Percentiles rank a stretch among this genome's conserved stretches.
These are phyloP conservation scores for Pseudopyricularia javanii DNA, from an alignment of 2,329 filamentous ascomycete genomes.

Conservation along the genomic window DNA sequence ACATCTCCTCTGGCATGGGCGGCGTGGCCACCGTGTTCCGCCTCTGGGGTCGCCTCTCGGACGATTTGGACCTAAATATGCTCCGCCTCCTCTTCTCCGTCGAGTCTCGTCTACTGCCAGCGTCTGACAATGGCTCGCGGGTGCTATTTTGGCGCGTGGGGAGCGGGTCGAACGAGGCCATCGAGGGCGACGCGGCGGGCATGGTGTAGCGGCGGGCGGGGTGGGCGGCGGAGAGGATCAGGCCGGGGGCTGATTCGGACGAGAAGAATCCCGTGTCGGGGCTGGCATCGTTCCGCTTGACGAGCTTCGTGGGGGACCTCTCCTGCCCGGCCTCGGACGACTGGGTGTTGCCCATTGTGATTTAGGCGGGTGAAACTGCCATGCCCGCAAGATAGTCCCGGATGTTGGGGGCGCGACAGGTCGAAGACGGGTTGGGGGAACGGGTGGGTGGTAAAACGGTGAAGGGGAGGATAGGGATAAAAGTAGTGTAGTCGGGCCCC, in stretches of 20 bases:
- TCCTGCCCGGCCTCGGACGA: slow-evolving; percentile 23
- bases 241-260: slow-evolving; percentile 8
- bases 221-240: slow-evolving; percentile 9
- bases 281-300: slow-evolving; percentile 29
- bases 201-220: slow-evolving; percentile 8
- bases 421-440: too few relatives aligned
- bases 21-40: slow-evolving; percentile 19
- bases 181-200: slow-evolving; percentile 6
- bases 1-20: too few relatives aligned
- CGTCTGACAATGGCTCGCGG: slow-evolving; percentile 1
- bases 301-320: slow-evolving; percentile 31
- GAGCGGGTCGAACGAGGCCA: slow-evolving; percentile 1
- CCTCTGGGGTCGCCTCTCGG: slow-evolving; percentile 9
- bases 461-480: too few relatives aligned
- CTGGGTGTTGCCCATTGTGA: neutral
- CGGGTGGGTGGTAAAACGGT: too few relatives aligned
- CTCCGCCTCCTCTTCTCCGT: slow-evolving; percentile 9
- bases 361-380: slow-evolving; percentile 16
- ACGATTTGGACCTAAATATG: slow-evolving; percentile 23
- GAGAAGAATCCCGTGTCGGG: slow-evolving; percentile 12
- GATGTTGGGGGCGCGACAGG: too few relatives aligned
- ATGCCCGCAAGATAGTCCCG: slow-evolving; percentile 20
- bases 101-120: slow-evolving; percentile 7
- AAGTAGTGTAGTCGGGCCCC: too few relatives aligned
- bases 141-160: neutral